Percentiles rank a stretch among this genome's conserved stretches.
These are phyloP conservation scores for Gastrolobium villosum DNA, from an alignment of 306 rosid species.

Conservation along the genomic window DNA sequence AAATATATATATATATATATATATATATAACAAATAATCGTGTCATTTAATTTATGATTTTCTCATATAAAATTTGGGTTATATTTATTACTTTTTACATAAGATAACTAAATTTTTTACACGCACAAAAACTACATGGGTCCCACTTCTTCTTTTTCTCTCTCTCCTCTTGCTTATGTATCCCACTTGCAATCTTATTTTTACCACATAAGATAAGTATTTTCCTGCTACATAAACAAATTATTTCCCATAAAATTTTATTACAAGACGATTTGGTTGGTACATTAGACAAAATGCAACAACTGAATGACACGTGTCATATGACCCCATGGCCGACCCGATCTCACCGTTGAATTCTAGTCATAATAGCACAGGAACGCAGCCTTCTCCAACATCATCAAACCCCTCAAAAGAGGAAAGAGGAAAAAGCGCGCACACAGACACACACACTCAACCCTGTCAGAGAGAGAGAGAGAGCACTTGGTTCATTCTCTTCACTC, in stretches of 20 bases:
- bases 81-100: too few relatives aligned
- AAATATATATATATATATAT: too few relatives aligned
- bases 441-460: slow-evolving; percentile 15
- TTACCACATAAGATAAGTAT: too few relatives aligned
- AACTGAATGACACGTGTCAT: slow-evolving; percentile 47
- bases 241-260: too few relatives aligned
- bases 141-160: too few relatives aligned
- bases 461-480: background rate
- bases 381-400: slow-evolving; percentile 36
- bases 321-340: background rate
- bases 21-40: background rate
- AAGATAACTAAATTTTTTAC: too few relatives aligned
- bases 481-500: background rate
- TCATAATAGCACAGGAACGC: slow-evolving; percentile 45
- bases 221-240: too few relatives aligned
- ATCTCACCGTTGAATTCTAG: background rate
- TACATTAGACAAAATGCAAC: background rate
- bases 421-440: background rate
- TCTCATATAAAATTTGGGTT: too few relatives aligned
- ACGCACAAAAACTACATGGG: too few relatives aligned
- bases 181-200: too few relatives aligned
- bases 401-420: slow-evolving; percentile 35
- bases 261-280: background rate
- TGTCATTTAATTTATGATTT: too few relatives aligned
- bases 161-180: too few relatives aligned